These are phyloP conservation scores for Pseudocercospora pini-densiflorae DNA, from an alignment of 2,329 filamentous ascomycete species.

Conservation along the genomic window DNA sequence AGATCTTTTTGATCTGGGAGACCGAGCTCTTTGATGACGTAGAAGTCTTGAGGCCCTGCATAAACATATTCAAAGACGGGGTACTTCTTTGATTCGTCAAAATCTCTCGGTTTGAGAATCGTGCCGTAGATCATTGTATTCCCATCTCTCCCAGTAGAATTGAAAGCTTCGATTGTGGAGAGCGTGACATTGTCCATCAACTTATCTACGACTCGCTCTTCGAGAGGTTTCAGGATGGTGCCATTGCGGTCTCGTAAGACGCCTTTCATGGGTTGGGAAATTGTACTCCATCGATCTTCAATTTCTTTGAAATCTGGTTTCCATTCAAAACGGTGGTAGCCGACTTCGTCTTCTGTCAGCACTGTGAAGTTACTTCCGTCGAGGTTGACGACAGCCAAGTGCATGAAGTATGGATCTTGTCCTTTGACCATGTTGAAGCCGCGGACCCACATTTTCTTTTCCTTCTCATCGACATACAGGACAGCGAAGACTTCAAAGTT, in stretches of 20 bases:
- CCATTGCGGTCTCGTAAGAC: conserved; percentile 1
- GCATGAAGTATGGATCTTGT: conserved; percentile 11
- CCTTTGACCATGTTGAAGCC: conserved; percentile 7
- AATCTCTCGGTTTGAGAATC: conserved; percentile 8
- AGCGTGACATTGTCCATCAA: conserved; percentile 1
- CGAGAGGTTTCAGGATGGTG: neutral
- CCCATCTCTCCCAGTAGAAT: conserved; percentile 12
- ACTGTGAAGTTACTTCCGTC: conserved; percentile 12
- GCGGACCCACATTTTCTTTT: neutral
- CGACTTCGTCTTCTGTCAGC: conserved; percentile 8
- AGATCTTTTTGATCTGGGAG: neutral
- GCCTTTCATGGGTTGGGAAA: conserved; percentile 7
- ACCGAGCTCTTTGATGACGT: neutral
- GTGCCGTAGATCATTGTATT: conserved; percentile 13
- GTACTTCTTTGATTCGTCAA: conserved; percentile 7
- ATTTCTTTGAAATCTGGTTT: neutral
- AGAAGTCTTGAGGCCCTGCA: conserved; percentile 2
- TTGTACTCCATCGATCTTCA: conserved; percentile 10
- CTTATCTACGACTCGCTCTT: neutral
- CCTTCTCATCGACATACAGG: neutral
- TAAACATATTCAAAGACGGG: conserved; percentile 15
- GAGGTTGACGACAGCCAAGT: conserved; percentile 12
- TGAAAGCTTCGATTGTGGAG: conserved; percentile 9
- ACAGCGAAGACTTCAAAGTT: conserved; percentile 12
- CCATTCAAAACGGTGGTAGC: neutral